Base-by-base conservation (phyloP, 208 protist genomes). In the Crithidia expoeki region DNA sequence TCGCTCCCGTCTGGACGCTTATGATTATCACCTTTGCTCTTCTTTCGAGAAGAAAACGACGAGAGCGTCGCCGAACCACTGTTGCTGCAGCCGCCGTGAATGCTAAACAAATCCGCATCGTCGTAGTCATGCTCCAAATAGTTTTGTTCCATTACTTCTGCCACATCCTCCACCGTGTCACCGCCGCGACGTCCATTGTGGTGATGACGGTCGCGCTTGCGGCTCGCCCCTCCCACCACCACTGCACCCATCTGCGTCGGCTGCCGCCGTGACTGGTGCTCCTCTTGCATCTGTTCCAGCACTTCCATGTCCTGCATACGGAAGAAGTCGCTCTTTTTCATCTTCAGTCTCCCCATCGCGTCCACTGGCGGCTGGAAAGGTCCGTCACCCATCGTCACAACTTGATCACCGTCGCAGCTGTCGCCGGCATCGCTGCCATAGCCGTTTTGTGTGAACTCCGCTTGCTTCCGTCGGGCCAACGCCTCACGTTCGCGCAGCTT, bases 251-350 rank as follows among this genome's bases (percentile, higher is more conserved):
- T 55, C 53, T 67, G 60, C 17, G 71, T 40, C 47, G 64, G 52
- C 47, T 71, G 71, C 12, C 81, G 79, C 19, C 90, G 88, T 21
- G 72, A 67, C 34, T 66, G 66, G 59, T 94, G 91, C 64, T 96
- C 85, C 53, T 96, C 88, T 33, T 81, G 80, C 56, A 92, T 73
- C 46, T 83, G 77, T 19, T 96, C 91, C 21, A 96, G 76, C 57
- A 93, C 90, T 23, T 90, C 83, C 76, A 80, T 66, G 58, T 96
- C 91, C 28, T 88, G 80, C 79, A 96, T 85, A 36, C 85, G 86
- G 76, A 84, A 96, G 38, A 90, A 80, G 33, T 96, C 88, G 33
- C 80, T 94, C 58, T 94, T 93, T 66, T 94, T 96, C 71, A 96
- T 86, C 56, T 75, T 80, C 51, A 93, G 56, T 12, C 76, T 33